phyloP scores from a whole-genome alignment of 1,284 basidiomycete genomes.

The Tausonia pullulans region DNA sequence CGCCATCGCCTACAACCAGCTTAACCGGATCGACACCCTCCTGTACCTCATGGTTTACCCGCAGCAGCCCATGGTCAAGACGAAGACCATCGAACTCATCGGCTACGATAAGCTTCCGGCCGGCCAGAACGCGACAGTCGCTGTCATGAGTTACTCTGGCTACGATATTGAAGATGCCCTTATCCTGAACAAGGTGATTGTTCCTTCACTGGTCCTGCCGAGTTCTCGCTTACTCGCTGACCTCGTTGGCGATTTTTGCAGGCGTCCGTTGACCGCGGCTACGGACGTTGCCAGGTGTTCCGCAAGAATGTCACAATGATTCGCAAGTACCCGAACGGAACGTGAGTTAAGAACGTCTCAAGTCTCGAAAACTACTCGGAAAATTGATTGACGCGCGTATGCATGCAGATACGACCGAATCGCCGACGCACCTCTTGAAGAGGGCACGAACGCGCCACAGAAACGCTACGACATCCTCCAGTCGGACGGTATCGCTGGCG shows the following conservation, averaged over 20 bases:
- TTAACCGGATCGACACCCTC: constrained; percentile 96
- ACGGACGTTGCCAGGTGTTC: constrained; percentile 93
- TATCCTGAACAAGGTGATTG: constrained; percentile 75
- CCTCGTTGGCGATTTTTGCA: constrained; percentile 30
- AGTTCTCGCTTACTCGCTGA: background rate
- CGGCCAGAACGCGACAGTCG: constrained; percentile 96
- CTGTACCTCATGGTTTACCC: constrained; percentile 98
- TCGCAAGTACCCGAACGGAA: constrained; percentile 93
- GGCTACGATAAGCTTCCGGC: constrained; percentile 96
- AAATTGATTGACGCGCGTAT: constrained; percentile 1
- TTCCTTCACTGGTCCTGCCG: too few relatives aligned
- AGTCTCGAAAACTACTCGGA: background rate
- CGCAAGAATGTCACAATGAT: constrained; percentile 91
- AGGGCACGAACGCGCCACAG: constrained; percentile 55
- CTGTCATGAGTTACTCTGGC: constrained; percentile 97
- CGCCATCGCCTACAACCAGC: constrained; percentile 97
- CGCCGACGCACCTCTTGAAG: constrained; percentile 79
- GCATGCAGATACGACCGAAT: constrained; percentile 70
- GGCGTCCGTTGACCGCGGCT: constrained; percentile 92
- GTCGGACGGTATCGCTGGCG: constrained; percentile 83
- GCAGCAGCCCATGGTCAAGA: constrained; percentile 99
- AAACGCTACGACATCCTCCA: constrained; percentile 87
- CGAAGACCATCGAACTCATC: constrained; percentile 92
- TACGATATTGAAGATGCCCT: constrained; percentile 99
- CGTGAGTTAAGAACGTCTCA: constrained; percentile 46